Conservation (phyloP, 2,329 filamentous ascomycete genomes). For the Malbranchea cinnamomea region DNA sequence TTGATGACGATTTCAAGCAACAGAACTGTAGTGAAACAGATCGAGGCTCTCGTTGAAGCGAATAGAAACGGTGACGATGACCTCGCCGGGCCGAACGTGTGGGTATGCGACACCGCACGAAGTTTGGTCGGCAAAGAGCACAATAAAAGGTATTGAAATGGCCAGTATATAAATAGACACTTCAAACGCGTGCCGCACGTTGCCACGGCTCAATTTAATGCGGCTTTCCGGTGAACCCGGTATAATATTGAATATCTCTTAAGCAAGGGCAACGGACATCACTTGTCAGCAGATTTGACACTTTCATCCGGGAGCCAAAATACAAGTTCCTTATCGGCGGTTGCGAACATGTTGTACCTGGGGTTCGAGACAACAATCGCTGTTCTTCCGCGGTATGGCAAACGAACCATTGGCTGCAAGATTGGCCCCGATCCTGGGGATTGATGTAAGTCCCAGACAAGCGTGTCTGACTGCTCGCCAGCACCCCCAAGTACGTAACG, state of each 20-base stretch:
- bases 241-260: constrained; percentile 1
- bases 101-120: constrained; percentile 49
- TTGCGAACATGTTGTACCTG: constrained; percentile 79
- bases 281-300: constrained; percentile 20
- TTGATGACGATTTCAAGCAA: constrained; percentile 59
- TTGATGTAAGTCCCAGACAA: constrained; percentile 71
- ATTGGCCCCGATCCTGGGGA: constrained; percentile 40
- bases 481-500: constrained; percentile 76
- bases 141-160: no score
- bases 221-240: no score
- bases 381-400: constrained; percentile 40
- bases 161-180: no score
- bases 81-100: constrained; percentile 45
- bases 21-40: constrained; percentile 48
- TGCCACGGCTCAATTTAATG: no score
- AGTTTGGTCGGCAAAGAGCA: constrained; percentile 55
- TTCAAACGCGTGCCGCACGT: no score
- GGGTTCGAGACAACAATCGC: constrained; percentile 43
- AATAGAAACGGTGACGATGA: constrained; percentile 32
- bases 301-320: constrained; percentile 61
- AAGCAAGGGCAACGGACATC: constrained; percentile 7
- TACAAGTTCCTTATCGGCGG: constrained; percentile 68
- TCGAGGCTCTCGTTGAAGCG: constrained; percentile 44
- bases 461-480: constrained; percentile 50
- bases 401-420: constrained; percentile 24